Percentiles rank a stretch among this genome's conserved stretches.
Conservation (phyloP, 129 eudicot genomes). For the Artemisia annua region DNA sequence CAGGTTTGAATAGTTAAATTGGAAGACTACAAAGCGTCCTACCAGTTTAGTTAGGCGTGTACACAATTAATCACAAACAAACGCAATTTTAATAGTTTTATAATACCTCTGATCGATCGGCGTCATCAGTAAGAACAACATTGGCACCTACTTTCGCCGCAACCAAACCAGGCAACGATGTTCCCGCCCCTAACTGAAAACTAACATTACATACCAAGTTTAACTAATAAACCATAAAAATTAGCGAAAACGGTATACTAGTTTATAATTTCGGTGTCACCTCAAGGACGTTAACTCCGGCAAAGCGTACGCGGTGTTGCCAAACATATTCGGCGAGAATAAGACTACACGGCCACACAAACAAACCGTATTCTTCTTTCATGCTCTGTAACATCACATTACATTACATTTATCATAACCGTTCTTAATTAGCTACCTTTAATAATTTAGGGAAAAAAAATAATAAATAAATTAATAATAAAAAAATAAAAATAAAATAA, state of each 20-base stretch:
- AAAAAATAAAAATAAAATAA: no score
- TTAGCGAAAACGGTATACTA: no score
- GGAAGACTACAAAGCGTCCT: no score
- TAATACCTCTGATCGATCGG: slow-evolving; percentile 61
- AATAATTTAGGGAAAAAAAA: no score
- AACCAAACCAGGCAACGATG: slow-evolving; percentile 90
- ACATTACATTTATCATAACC: no score
- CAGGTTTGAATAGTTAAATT: no score
- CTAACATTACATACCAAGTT: slow-evolving; percentile 5
- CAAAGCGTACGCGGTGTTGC: slow-evolving; percentile 73
- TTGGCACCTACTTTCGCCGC: slow-evolving; percentile 86
- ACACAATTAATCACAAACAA: no score
- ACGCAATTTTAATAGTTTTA: no score
- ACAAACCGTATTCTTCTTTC: slow-evolving; percentile 84
- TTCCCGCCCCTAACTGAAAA: slow-evolving; percentile 91
- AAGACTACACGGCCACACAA: slow-evolving; percentile 92
- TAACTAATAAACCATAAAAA: no score
- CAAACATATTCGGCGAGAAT: slow-evolving; percentile 87
- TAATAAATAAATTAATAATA: no score
- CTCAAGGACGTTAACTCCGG: slow-evolving; percentile 67
- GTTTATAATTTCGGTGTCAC: slow-evolving; percentile 18
- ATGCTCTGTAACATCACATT: slow-evolving; percentile 53
- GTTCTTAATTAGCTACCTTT: no score
- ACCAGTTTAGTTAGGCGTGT: no score
- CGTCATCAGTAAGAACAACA: slow-evolving; percentile 74